Evolutionary conservation across 805 yeast genomes (phyloP), one percentile per base, ranked within the genome.

Genomic region (Starmerella etchellsii): DNA sequence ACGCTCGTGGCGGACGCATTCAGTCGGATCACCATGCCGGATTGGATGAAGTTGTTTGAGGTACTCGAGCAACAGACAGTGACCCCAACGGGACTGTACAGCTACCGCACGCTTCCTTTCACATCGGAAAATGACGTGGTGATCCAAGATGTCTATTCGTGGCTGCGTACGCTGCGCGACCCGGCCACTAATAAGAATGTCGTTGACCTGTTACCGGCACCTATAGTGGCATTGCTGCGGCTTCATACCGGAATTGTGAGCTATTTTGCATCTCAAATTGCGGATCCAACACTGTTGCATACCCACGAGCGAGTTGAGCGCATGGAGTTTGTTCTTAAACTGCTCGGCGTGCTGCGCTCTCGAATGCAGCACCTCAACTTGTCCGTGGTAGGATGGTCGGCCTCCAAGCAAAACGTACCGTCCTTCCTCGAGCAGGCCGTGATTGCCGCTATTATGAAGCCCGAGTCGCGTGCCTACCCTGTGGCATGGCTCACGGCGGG

Each of bases 361-460:
- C 75, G 82, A 55, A 85, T 84, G 87, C 61, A 65, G 20, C 59
- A 65, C 15, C 59, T 70, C 20, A 73, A 70, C 36, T 53, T 76
- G 30, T 30, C 33, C 33, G 22, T 16, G 13, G 10, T 8, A 9
- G 20, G 13, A 14, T 7, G 16, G 15, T 72, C 72, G 47, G 69
- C 68, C 31, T 65, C 68, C 3, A 41, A 45, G 24, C 23, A 41
- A 49, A 52, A 54, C 47, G 70, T 87, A 16, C 95, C 96, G 3
- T 80, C 94, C 1, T 78, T 85, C 56, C 67, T 88, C 40, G 97
- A 88, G 58, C 68, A 85, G 2, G 82, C 91, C 13, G 64, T 87
- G 27, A 66, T 72, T 0, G 73, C 80, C 49, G 83, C 85, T 1
- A 70, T 87, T 15, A 64, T 82, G 25, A 68, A 88, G 1, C 95